These are phyloP conservation scores for Fusarium multiceps DNA, from an alignment of 2,329 filamentous ascomycete genomes.

Conservation along the genomic window DNA sequence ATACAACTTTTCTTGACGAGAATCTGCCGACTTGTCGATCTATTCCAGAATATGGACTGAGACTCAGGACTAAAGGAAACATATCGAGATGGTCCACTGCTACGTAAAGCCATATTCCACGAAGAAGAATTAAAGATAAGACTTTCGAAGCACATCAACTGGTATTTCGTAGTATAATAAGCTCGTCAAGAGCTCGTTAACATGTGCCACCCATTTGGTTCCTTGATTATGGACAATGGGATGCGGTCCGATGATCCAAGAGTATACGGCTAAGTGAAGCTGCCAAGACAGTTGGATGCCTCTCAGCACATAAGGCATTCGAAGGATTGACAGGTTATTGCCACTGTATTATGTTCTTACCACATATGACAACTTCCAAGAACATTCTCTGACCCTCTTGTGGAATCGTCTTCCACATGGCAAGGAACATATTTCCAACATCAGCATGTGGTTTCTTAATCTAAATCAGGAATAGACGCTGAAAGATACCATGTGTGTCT, in stretches of 20 bases:
- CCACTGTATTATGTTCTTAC: neutral
- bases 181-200: neutral
- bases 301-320: neutral
- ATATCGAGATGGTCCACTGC: no score
- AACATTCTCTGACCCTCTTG: neutral
- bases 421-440: neutral
- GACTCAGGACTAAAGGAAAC: accelerated
- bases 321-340: neutral
- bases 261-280: neutral
- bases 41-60: accelerated
- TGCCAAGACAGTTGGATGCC: neutral
- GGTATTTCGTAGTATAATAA: neutral
- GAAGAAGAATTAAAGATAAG: neutral
- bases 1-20: accelerated
- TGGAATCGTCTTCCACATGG: neutral
- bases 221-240: neutral
- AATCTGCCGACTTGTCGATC: neutral
- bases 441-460: neutral
- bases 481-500: neutral
- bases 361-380: neutral
- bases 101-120: neutral
- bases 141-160: neutral
- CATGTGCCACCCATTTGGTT: neutral
- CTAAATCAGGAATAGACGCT: neutral
- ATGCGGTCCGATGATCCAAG: neutral